Evolutionary conservation across 228 moss, liverwort and hornwort species (phyloP), one percentile per base, ranked within the genome.

Genomic region (Sphagnum fallax): DNA sequence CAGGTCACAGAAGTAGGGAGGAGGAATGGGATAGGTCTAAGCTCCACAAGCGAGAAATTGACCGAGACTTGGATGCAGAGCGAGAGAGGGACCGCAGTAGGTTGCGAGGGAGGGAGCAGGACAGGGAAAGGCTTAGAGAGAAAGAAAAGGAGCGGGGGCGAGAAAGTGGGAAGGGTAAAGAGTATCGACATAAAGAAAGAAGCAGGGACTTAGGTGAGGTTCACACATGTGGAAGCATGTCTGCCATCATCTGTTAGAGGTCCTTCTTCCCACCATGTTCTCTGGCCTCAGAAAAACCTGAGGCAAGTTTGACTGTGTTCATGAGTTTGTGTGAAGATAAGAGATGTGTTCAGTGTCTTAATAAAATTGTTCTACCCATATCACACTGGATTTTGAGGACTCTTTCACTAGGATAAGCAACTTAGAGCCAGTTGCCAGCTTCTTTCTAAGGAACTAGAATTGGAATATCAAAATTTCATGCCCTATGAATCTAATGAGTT

Each of bases 91-190:
- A 88, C 49, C 75, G 75, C 16, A 65, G 65, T 49, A 80, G 82
- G 77, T 75, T 73, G 59, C 88, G 96, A 52, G 91, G 87, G 52
- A 88, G 91, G 83, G 76, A 77, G 57, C 90, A 90, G 10, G 91
- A 93, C 59, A 87, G 93, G 67, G 97, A 93, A 65, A 83, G 97
- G 55, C 75, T 82, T 11, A 88, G 91, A 65, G 97, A 93, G 47
- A 88, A 83, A 68, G 96, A 96, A 32, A 84, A 88, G 67, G 96
- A 90, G 61, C 87, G 97, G 69, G 93, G 91, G 67, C 84, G 91
- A 60, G 84, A 84, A 72, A 76, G 62, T 66, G 50, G 82, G 4
- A 93, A 87, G 71, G 90, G 91, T 50, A 90, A 88, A 75, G 93
- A 90, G 58, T 86, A 90, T 75, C 91, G 97, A 7, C 81, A 79